Conservation (phyloP, 2,329 filamentous ascomycete species). For the Thielaviopsis euricoi region DNA sequence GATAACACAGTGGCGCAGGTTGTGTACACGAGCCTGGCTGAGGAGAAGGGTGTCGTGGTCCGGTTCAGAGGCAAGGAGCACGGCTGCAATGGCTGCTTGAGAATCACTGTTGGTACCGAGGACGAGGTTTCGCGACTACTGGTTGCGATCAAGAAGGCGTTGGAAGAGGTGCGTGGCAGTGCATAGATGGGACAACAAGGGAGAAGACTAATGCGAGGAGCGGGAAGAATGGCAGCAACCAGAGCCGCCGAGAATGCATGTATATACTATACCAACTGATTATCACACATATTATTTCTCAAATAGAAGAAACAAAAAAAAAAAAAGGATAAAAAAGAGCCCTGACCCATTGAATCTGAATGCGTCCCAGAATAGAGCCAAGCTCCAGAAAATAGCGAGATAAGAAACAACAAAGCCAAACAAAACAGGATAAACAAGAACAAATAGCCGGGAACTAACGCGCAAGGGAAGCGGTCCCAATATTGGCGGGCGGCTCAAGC, state of each 20-base stretch:
- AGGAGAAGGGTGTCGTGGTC: conserved; percentile 78
- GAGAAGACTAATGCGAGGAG: neutral
- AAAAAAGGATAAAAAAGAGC: neutral
- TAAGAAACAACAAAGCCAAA: no score
- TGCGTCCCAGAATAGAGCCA: no score
- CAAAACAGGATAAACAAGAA: no score
- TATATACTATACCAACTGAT: no score
- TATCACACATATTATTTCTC: no score
- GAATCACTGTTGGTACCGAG: conserved; percentile 86
- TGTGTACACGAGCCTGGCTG: conserved; percentile 73
- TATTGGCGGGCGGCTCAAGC: no score
- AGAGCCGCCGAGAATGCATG: neutral
- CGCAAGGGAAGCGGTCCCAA: no score
- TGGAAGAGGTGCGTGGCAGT: conserved; percentile 25
- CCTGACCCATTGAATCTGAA: no score
- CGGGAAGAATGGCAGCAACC: neutral
- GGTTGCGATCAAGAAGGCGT: conserved; percentile 39
- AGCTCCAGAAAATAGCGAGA: no score
- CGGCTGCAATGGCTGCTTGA: conserved; percentile 73
- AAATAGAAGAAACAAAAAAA: neutral
- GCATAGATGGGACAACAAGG: conserved; percentile 1
- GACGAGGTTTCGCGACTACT: conserved; percentile 69
- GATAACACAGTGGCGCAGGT: conserved; percentile 63
- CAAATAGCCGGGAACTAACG: no score
- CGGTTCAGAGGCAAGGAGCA: conserved; percentile 85